Evolutionary conservation across 129 eudicot species (phyloP).

Genomic region (Arctium lappa): DNA sequence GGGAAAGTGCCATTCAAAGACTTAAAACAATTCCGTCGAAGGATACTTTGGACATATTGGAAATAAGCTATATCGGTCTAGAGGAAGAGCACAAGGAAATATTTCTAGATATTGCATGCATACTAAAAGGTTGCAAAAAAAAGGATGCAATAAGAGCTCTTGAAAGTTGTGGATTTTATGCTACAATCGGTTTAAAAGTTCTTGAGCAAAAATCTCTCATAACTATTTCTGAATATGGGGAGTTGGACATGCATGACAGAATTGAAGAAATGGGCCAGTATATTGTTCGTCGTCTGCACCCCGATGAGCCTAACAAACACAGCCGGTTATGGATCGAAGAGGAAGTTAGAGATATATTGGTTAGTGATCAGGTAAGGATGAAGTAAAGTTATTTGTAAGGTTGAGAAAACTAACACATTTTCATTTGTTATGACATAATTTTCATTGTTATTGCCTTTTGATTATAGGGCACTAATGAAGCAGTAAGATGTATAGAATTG

Average conservation of each 20-base stretch:
- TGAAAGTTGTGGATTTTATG: conserved; percentile 11
- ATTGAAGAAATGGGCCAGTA: conserved; percentile 14
- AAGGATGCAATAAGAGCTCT: neutral
- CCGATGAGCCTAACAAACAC: neutral
- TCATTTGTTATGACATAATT: neutral
- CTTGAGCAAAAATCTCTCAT: neutral
- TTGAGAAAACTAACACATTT: neutral
- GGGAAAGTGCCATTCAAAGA: neutral
- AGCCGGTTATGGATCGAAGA: neutral
- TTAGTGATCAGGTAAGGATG: neutral
- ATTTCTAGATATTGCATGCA: conserved; percentile 10
- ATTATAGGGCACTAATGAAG: neutral
- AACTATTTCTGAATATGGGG: neutral
- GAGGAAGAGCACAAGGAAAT: neutral
- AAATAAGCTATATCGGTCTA: neutral
- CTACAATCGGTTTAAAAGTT: neutral
- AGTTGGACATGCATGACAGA: conserved; percentile 5
- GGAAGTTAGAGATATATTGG: conserved; percentile 2
- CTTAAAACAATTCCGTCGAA: neutral
- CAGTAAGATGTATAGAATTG: neutral
- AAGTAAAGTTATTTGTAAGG: neutral
- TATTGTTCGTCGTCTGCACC: conserved; percentile 4
- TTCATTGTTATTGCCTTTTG: neutral
- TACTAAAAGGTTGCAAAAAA: neutral
- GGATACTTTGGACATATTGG: neutral